phyloP scores from a whole-genome alignment of 805 yeast species.

The Wickerhamiella brachini region DNA sequence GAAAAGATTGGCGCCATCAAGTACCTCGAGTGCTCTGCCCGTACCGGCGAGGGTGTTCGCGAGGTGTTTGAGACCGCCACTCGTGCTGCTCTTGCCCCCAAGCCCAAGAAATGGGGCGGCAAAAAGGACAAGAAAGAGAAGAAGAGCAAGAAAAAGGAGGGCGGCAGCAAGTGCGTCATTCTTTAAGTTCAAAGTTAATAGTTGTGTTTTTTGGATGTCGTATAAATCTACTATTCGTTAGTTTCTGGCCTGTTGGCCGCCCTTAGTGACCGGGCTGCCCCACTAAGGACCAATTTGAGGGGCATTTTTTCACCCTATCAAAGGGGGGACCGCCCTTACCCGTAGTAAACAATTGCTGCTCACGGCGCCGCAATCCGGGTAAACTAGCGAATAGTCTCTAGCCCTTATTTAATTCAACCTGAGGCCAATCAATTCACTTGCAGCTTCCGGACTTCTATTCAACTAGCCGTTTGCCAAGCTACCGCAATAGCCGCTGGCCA shows the following conservation, averaged over 20 bases:
- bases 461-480: too few species aligned
- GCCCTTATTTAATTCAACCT: too few species aligned
- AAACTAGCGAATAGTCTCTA: too few species aligned
- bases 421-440: too few species aligned
- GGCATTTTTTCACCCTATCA: neutral
- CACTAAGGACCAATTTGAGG: neutral
- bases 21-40: slow-evolving; percentile 85
- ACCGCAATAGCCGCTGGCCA: too few species aligned
- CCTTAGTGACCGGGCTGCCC: neutral
- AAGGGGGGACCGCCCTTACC: neutral
- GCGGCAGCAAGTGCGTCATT: slow-evolving; percentile 6
- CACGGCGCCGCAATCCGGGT: neutral
- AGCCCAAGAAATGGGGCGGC: slow-evolving; percentile 3
- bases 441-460: too few species aligned
- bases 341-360: neutral
- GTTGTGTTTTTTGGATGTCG: neutral
- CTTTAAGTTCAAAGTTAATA: slow-evolving; percentile 2
- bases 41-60: slow-evolving; percentile 75
- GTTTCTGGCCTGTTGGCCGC: neutral
- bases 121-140: slow-evolving; percentile 16
- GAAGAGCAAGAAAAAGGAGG: slow-evolving; percentile 6
- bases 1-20: slow-evolving; percentile 77
- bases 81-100: slow-evolving; percentile 68
- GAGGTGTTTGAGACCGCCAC: slow-evolving; percentile 90
- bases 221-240: neutral